These are phyloP conservation scores for Sporothrix schenckii DNA, from an alignment of 2,329 filamentous ascomycete genomes.

Conservation along the genomic window DNA sequence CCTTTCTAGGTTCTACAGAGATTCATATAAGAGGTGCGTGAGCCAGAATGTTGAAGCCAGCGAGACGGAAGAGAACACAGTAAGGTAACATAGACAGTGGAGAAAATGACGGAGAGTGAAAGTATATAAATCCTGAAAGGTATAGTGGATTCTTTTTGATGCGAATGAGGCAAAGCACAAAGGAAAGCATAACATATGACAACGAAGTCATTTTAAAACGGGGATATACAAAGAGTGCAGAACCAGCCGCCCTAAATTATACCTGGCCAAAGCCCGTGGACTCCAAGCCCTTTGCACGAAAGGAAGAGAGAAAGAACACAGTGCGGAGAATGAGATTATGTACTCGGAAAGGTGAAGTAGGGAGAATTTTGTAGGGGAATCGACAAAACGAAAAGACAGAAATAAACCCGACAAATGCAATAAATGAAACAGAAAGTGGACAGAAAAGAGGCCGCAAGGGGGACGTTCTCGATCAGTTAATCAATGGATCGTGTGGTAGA, in stretches of 20 bases:
- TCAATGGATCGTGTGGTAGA: conserved; percentile 72
- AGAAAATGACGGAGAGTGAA: not conserved
- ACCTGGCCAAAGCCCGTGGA: conserved; percentile 10
- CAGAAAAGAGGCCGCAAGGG: not conserved
- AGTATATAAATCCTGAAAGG: not conserved
- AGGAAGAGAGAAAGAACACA: not conserved
- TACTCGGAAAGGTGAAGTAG: conserved; percentile 4
- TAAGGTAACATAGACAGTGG: not conserved
- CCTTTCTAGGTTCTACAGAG: not conserved
- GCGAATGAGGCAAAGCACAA: not conserved
- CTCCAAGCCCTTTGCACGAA: conserved; percentile 18
- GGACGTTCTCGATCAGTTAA: conserved; percentile 9
- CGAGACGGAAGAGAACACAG: not conserved
- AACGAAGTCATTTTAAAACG: no score
- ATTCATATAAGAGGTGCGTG: not conserved
- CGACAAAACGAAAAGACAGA: not conserved
- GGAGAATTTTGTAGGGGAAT: conserved; percentile 1
- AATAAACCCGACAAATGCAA: no score
- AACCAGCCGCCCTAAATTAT: conserved; percentile 1
- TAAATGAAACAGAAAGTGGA: not conserved
- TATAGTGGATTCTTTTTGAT: not conserved
- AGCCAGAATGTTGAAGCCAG: not conserved
- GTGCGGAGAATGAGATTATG: conserved; percentile 8
- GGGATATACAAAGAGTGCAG: not conserved
- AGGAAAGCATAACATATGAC: not conserved